Percentiles rank a stretch among this genome's conserved stretches.
phyloP scores from a whole-genome alignment of 2,329 filamentous ascomycete genomes.

The Pleomassaria siparia region DNA sequence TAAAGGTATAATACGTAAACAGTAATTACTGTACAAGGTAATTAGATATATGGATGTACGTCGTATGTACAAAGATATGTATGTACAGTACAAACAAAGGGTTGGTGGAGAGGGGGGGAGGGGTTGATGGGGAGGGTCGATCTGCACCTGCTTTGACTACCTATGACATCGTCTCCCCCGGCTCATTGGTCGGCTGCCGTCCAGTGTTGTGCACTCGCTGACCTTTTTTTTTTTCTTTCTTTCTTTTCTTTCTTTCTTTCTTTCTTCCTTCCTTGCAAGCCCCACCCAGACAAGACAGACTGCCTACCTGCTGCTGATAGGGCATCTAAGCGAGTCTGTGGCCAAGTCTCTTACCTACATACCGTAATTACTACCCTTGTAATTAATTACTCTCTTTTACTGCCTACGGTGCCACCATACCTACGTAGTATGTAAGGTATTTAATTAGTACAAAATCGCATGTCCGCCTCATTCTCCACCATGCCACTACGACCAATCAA shows the following conservation, averaged over 20 bases:
- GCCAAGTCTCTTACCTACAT: neutral
- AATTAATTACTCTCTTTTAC: too few species aligned
- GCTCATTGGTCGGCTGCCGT: neutral
- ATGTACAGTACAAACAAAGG: too few species aligned
- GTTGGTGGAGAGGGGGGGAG: too few species aligned
- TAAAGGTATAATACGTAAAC: too few species aligned
- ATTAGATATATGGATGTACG: too few species aligned
- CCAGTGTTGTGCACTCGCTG: slow-evolving; percentile 1
- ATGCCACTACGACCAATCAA: neutral
- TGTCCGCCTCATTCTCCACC: neutral
- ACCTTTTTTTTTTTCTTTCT: neutral
- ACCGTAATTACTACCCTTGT: too few species aligned
- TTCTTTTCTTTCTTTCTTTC: too few species aligned
- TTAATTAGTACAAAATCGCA: too few species aligned
- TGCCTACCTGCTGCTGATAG: neutral
- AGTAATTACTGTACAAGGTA: too few species aligned
- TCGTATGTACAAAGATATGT: too few species aligned
- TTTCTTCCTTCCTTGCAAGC: neutral
- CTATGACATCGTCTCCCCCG: slow-evolving; percentile 7
- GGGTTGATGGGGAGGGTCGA: slow-evolving; percentile 2
- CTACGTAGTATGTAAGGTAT: too few species aligned
- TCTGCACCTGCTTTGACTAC: slow-evolving; percentile 6
- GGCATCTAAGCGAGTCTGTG: neutral
- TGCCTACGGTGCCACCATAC: too few species aligned
- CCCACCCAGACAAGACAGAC: neutral